Conservation (phyloP, 345 rosid species). For the Conringia planisiliqua region DNA sequence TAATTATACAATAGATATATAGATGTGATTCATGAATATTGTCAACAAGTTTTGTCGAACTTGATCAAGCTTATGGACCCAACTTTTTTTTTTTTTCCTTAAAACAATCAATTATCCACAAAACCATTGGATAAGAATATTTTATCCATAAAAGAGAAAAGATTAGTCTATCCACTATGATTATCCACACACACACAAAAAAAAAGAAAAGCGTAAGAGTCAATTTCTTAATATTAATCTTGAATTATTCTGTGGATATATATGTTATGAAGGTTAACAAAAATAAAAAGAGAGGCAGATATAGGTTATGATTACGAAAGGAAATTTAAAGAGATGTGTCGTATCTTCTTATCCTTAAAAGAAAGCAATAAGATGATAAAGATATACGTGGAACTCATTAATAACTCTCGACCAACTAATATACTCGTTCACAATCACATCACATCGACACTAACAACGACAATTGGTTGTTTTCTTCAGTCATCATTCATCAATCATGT, state of each 20-base stretch:
- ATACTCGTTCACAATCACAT: conserved; percentile 8
- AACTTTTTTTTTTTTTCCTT: not conserved
- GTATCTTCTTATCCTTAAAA: conserved; percentile 21
- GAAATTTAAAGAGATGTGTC: conserved; percentile 9
- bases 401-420: conserved; percentile 17
- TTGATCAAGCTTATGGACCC: not conserved
- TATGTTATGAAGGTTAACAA: not conserved
- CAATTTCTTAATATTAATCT: not conserved
- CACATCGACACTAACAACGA: conserved; percentile 9
- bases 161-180: not conserved
- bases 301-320: conserved; percentile 3
- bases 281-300: not conserved
- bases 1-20: no score
- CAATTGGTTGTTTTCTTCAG: not conserved
- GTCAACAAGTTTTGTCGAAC: not conserved
- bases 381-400: conserved; percentile 16
- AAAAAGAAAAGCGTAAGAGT: not conserved
- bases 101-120: not conserved
- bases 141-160: not conserved
- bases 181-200: no score
- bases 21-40: not conserved
- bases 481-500: not conserved
- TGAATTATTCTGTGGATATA: not conserved
- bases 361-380: conserved; percentile 18
- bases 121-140: conserved; percentile 10